Conservation (phyloP, 768 basidiomycete genomes). For the Mycena metata region DNA sequence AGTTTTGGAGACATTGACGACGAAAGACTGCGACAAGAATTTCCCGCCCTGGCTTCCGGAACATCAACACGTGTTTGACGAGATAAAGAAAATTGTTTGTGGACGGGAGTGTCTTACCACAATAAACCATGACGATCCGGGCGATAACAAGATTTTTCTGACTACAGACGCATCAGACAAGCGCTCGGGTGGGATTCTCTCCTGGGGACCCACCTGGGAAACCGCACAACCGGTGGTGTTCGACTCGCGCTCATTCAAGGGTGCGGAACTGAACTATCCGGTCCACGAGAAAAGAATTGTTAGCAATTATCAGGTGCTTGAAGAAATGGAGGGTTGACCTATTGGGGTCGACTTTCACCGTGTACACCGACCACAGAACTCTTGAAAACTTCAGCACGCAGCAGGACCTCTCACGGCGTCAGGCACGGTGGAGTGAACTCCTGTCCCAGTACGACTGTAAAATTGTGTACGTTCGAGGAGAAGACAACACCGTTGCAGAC, state of each 20-base stretch:
- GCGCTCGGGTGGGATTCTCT: not conserved
- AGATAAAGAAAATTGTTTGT: not conserved
- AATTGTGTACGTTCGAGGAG: not conserved
- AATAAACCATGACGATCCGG: no score
- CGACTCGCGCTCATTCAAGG: constrained; percentile 12
- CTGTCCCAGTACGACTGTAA: not conserved
- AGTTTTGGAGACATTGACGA: not conserved
- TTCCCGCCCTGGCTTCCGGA: not conserved
- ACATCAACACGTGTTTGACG: not conserved
- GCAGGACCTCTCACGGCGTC: not conserved
- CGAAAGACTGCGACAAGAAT: not conserved
- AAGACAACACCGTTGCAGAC: constrained; percentile 8
- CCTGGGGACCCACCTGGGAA: constrained; percentile 8
- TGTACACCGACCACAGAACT: constrained; percentile 5
- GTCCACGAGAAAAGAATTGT: constrained; percentile 8
- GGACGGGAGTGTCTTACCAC: not conserved
- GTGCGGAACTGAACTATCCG: constrained; percentile 1
- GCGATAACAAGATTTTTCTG: not conserved
- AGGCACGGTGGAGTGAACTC: constrained; percentile 9
- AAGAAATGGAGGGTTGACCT: not conserved
- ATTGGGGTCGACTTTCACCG: not conserved
- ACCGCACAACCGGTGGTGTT: constrained; percentile 2
- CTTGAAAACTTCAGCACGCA: not conserved
- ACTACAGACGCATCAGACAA: not conserved
- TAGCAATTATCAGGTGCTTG: not conserved